A percentile compares a stretch with the other conserved stretches of the same genome.
These are phyloP conservation scores for Carex myosuroides DNA, from an alignment of 176 grass and related monocot species.

Conservation along the genomic window DNA sequence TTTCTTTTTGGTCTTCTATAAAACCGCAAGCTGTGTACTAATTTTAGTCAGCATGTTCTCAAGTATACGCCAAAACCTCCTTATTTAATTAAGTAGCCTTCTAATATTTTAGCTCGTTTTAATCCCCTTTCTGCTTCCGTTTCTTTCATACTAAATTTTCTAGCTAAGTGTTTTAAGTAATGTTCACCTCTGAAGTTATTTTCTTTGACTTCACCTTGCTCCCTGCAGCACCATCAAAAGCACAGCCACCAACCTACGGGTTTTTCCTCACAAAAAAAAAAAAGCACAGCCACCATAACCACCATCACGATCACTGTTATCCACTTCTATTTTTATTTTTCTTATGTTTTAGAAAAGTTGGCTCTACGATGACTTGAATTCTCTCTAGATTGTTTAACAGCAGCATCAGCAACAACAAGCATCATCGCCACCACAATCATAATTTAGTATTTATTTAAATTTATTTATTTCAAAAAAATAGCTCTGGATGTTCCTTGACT, in stretches of 20 bases:
- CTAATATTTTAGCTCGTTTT: not conserved
- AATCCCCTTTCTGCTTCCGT: not conserved
- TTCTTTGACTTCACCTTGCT: not conserved
- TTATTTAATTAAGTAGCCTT: not conserved
- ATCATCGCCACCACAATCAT: not conserved
- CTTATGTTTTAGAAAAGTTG: not conserved
- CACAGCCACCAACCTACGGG: too few relatives aligned
- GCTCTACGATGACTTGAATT: not conserved
- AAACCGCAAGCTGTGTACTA: not conserved
- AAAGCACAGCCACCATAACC: not conserved
- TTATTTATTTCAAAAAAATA: not conserved
- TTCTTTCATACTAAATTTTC: not conserved
- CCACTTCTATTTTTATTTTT: not conserved
- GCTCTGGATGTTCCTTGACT: not conserved
- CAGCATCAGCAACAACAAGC: not conserved
- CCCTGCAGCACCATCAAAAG: not conserved
- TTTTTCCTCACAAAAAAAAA: too few relatives aligned
- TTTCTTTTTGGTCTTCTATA: not conserved
- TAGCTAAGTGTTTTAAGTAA: not conserved
- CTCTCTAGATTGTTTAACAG: not conserved
- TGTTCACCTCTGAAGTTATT: not conserved
- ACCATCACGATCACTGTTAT: not conserved
- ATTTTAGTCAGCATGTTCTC: not conserved
- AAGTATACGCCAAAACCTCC: not conserved
- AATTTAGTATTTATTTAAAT: not conserved